These are phyloP conservation scores for Dentipellis sp. DNA, from an alignment of 768 basidiomycete species.

Conservation along the genomic window DNA sequence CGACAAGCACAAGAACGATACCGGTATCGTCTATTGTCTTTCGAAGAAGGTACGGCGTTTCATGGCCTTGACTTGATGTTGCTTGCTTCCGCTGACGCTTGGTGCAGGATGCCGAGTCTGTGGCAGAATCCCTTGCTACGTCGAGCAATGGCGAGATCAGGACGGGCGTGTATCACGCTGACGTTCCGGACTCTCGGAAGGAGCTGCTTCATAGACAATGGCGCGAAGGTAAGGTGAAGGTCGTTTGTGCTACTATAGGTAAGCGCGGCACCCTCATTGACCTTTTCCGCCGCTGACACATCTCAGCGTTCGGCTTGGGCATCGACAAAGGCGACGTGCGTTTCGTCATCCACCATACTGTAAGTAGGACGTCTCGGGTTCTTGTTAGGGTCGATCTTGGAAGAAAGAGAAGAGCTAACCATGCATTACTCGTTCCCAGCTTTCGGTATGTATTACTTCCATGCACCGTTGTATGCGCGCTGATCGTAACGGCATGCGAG, in stretches of 20 bases:
- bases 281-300: too few relatives aligned
- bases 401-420: background rate
- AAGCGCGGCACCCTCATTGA: background rate
- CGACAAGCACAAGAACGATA: constrained; percentile 53
- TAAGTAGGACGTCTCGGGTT: constrained; percentile 28
- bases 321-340: constrained; percentile 89
- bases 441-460: too few relatives aligned
- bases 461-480: too few relatives aligned
- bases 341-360: constrained; percentile 86
- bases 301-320: constrained; percentile 72
- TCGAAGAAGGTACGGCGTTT: constrained; percentile 50
- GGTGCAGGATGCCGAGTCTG: constrained; percentile 65
- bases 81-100: background rate
- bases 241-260: constrained; percentile 89
- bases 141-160: constrained; percentile 56
- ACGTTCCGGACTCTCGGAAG: constrained; percentile 60
- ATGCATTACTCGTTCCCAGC: too few relatives aligned
- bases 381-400: background rate
- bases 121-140: constrained; percentile 51
- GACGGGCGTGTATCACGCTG: constrained; percentile 75
- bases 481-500: too few relatives aligned
- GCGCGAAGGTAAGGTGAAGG: constrained; percentile 70
- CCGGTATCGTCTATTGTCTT: constrained; percentile 90
- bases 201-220: constrained; percentile 67
- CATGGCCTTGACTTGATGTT: too few relatives aligned